Evolutionary conservation across 1,284 basidiomycete genomes (phyloP), one percentile per base, ranked within the genome.

Genomic region (Rhodotorula sp.): DNA sequence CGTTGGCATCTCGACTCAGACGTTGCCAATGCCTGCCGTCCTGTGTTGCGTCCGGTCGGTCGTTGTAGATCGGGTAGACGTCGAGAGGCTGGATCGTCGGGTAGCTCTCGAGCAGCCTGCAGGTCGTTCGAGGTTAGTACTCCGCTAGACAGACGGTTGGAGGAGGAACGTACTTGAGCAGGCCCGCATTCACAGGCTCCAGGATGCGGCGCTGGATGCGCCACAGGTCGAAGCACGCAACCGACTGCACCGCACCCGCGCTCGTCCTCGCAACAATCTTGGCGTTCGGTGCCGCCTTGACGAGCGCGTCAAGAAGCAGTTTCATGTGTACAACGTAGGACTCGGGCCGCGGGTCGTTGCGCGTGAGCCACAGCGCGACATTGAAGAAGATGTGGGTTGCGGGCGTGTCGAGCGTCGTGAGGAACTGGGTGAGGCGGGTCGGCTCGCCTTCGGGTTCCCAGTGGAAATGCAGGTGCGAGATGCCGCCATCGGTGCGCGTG

Each of bases 361-460:
- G 61, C 23, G 67, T 61, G 49, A 68, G 50, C 63, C 53, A 70
- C 10, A 70, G 68, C 17, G 44, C 34, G 23, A 49, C 53, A 48
- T 27, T 44, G 54, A 66, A 62, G 56, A 57, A 66, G 25, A 70
- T 53, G 68, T 70, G 68, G 17, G 64, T 19, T 19, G 68, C 25
- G 1, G 63, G 68, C 23, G 58, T 34, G 13, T 50, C 53, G 45
- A 70, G 55, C n/a, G 53, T 23, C 3, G 25, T 23, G 54, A 66
- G 42, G 56, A 45, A 65, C 25, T 21, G 10, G 23, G 14, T 8
- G 48, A 70, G 53, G 16, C 52, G 14, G 13, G 17, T 14, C 8
- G 25, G 21, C 34, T 56, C 34, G 46, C 58, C 68, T n/a, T 53
- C 23, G 1, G 64, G 64, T 14, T 57, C n/a, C 64, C 62, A 69